Conservation (phyloP, 768 basidiomycete species). For the Termitomyces sp. region DNA sequence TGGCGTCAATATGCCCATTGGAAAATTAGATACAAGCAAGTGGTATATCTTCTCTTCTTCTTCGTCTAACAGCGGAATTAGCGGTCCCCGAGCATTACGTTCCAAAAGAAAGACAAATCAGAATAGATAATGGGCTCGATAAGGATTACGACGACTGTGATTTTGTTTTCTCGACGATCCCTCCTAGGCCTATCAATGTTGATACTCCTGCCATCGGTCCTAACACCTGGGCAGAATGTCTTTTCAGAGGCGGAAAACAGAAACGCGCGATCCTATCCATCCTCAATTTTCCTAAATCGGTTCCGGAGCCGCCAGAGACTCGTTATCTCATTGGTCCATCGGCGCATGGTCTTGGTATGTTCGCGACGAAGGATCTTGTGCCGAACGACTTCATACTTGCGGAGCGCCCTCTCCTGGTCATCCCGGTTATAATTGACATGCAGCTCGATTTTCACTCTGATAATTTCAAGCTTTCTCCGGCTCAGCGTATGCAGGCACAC, state of each 20-base stretch:
- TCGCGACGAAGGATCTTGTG: constrained; percentile 23
- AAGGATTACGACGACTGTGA: background rate
- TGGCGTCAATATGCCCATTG: background rate
- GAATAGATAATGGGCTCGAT: background rate
- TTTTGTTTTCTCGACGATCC: background rate
- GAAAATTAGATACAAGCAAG: background rate
- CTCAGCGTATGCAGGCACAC: background rate
- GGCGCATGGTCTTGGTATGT: constrained; percentile 27
- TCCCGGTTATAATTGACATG: background rate
- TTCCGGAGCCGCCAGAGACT: background rate
- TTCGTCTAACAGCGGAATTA: background rate
- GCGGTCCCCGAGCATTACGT: background rate
- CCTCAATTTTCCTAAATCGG: background rate
- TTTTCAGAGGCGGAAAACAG: background rate
- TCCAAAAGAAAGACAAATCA: background rate
- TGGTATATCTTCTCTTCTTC: background rate
- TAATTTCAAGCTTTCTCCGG: background rate
- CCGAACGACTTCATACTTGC: constrained; percentile 31
- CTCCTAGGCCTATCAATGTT: background rate
- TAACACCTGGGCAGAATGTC: background rate
- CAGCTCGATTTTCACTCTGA: background rate
- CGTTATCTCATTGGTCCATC: background rate
- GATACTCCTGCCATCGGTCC: background rate
- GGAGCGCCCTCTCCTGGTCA: constrained; percentile 29
- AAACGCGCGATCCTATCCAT: background rate